Conservation (phyloP, 345 rosid species). For the Eucalyptus cloeziana region DNA sequence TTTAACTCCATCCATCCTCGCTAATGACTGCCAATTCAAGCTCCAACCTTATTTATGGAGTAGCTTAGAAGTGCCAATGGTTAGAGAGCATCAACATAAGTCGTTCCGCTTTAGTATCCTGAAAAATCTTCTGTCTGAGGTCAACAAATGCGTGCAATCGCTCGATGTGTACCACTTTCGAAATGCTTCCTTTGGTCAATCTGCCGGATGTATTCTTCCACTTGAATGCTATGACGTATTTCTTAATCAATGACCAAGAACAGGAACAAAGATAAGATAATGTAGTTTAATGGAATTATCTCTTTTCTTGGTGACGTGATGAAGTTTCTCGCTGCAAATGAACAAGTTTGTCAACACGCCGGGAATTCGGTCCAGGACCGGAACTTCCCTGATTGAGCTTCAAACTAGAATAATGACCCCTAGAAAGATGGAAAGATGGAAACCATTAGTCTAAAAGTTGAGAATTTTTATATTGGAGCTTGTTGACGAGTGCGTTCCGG, state of each 20-base stretch:
- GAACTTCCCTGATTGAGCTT: not conserved
- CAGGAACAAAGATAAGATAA: not conserved
- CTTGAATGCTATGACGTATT: not conserved
- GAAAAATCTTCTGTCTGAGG: not conserved
- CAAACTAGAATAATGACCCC: not conserved
- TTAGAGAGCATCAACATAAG: not conserved
- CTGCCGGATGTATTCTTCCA: not conserved
- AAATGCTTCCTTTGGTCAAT: not conserved
- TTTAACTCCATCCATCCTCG: not conserved
- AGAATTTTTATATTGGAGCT: not conserved
- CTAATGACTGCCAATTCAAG: rapidly evolving
- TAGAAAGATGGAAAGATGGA: not conserved
- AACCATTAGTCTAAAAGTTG: not conserved
- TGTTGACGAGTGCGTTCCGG: not conserved
- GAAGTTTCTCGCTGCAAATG: not conserved
- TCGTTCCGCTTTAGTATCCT: not conserved
- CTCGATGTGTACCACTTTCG: not conserved
- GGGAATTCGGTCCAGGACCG: not conserved
- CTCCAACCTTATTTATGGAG: not conserved
- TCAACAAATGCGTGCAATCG: not conserved
- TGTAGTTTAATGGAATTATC: not conserved
- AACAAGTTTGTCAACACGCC: not conserved
- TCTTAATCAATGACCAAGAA: not conserved
- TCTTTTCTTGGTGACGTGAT: not conserved
- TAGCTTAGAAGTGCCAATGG: not conserved